These are phyloP conservation scores for Sugiyamaella castrensis DNA, from an alignment of 1,139 yeast species.

Conservation along the genomic window DNA sequence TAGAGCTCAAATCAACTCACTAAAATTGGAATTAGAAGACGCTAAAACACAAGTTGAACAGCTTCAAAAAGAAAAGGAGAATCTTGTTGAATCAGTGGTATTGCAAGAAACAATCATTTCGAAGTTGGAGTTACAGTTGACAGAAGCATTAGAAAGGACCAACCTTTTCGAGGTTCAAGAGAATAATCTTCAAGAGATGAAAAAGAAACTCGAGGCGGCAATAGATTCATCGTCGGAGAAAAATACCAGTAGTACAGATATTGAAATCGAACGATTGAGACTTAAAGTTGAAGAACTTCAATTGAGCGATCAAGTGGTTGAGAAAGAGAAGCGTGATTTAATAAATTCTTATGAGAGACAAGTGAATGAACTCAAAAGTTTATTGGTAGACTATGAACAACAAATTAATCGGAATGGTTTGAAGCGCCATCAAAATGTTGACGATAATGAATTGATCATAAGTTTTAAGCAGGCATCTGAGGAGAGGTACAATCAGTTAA, in stretches of 20 bases:
- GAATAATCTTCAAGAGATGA: conserved; percentile 24
- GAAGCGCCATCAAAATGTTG: conserved; percentile 8
- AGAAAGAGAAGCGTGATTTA: conserved; percentile 12
- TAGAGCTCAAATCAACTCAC: conserved; percentile 31
- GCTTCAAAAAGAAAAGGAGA: conserved; percentile 23
- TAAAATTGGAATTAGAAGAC: conserved; percentile 26
- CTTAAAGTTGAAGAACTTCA: conserved; percentile 10
- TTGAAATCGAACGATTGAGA: conserved; percentile 1
- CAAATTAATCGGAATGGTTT: conserved; percentile 16
- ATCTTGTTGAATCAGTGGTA: conserved; percentile 13
- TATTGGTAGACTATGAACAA: conserved; percentile 1
- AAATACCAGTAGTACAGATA: not conserved
- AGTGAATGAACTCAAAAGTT: conserved; percentile 12
- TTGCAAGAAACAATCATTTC: conserved; percentile 24
- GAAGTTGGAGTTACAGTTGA: conserved; percentile 26
- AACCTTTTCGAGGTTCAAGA: conserved; percentile 21
- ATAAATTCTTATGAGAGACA: conserved; percentile 1
- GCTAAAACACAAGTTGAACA: conserved; percentile 24
- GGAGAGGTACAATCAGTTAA: conserved; percentile 24
- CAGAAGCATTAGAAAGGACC: conserved; percentile 21
- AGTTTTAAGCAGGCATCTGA: conserved; percentile 23
- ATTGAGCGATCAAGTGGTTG: conserved; percentile 17
- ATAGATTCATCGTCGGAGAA: conserved; percentile 10
- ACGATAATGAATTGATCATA: conserved; percentile 20
- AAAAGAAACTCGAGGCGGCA: conserved; percentile 22